Evolutionary conservation across 1,139 yeast genomes (phyloP).

Genomic region (Suhomyces taliae): DNA sequence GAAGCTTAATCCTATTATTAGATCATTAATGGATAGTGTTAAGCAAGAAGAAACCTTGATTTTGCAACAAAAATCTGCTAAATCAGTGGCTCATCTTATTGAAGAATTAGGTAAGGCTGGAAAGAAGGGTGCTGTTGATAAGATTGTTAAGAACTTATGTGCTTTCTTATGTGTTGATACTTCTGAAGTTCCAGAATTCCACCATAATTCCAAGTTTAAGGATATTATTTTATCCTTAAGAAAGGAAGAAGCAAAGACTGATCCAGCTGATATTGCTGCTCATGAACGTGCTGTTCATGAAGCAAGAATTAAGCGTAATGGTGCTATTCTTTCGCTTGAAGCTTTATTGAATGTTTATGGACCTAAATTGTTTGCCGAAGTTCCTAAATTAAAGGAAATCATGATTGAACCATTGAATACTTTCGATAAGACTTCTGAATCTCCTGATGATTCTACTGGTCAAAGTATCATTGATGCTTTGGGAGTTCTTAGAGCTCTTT

Average conservation of each 20-base stretch:
- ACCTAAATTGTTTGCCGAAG: conserved; percentile 51
- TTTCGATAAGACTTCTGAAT: conserved; percentile 30
- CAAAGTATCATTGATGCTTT: conserved; percentile 85
- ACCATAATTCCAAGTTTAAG: conserved; percentile 57
- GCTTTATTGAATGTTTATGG: conserved; percentile 53
- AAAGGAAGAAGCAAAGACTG: conserved; percentile 75
- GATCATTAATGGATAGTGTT: conserved; percentile 90
- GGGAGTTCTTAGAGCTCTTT: conserved; percentile 75
- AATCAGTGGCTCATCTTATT: conserved; percentile 65
- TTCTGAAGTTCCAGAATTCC: conserved; percentile 91
- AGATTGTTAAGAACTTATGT: conserved; percentile 84
- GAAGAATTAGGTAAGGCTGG: conserved; percentile 53
- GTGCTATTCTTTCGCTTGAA: conserved; percentile 75
- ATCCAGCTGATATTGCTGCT: conserved; percentile 63
- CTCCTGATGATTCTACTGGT: conserved; percentile 55
- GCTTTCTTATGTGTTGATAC: conserved; percentile 95
- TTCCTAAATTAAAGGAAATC: conserved; percentile 68
- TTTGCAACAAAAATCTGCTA: conserved; percentile 72
- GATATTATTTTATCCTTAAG: conserved; percentile 70
- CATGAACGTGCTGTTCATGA: conserved; percentile 66
- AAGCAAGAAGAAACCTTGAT: conserved; percentile 69
- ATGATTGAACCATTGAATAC: conserved; percentile 65
- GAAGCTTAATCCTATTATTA: conserved; percentile 84
- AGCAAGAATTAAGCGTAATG: conserved; percentile 79
- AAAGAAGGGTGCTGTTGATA: conserved; percentile 77